Evolutionary conservation across 2,329 filamentous ascomycete species (phyloP), one percentile per base, ranked within the genome.

Genomic region (Fusarium tjaetaba): DNA sequence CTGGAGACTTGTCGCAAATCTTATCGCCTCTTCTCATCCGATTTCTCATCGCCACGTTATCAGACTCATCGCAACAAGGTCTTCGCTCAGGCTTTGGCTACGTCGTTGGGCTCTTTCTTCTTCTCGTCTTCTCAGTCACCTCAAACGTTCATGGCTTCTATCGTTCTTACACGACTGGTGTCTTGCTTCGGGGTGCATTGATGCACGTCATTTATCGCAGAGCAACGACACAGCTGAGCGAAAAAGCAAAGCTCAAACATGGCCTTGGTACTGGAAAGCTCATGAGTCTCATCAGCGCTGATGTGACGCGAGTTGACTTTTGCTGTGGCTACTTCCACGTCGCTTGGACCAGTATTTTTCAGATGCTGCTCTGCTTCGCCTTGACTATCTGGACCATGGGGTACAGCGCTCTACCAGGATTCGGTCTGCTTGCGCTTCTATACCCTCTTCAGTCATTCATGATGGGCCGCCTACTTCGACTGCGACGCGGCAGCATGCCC

Each of bases 301-400:
- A 80, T 20, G 78, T 80, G 20, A 80, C 79, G 3, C 78, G 79
- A 9, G 58, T 80, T 4, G 79, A 80, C 48, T 80, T 79, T 43
- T 79, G 78, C 65, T 80, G 79, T 32, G 76, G 77, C n/a, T 80
- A 73, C 52, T 80, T 81, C 42, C 79, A 81, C 59, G 71, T 79
- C 2, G 70, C 71, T 0, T 81, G 79, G 79, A 81, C 79, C 0
- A 80, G 79, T 49, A 71, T 80, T n/a, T 65, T 80, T 5, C 79
- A 81, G 62, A 76, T 81, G 41, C 32, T 77, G 1, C 74, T 81
- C 7, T 79, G 78, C n/a, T 70, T 80, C 9, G 85, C 58, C 8
- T 2, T 72, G 32, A 60, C 69, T 0, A 45, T 72, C 1, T 72
- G 69, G 69, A 59, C 69, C 0, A 28, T 72, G 57, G 69, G 69